Percentiles rank a stretch among this genome's conserved stretches.
These are phyloP conservation scores for Teratosphaeria epicoccoides DNA, from an alignment of 2,329 filamentous ascomycete species.

Conservation along the genomic window DNA sequence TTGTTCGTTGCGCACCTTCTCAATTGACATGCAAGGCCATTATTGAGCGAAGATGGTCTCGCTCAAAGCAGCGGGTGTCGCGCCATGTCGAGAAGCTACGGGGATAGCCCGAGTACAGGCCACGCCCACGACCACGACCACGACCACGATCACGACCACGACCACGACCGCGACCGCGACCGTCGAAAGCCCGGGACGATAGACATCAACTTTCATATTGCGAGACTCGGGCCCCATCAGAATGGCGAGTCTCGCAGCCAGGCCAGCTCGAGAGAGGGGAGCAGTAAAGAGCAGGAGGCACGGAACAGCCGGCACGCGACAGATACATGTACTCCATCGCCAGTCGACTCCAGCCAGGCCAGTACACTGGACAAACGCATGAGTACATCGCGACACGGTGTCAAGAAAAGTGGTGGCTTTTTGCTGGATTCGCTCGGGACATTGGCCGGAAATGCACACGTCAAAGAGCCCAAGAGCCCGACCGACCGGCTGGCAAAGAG, in stretches of 20 bases:
- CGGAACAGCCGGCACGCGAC: background rate
- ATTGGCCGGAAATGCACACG: constrained; percentile 11
- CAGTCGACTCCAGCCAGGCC: background rate
- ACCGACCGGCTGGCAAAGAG: constrained; percentile 10
- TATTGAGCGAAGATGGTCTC: background rate
- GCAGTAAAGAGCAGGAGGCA: constrained; percentile 2
- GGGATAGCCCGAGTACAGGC: background rate
- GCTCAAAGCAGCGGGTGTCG: background rate
- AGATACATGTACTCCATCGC: background rate
- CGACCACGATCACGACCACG: no score
- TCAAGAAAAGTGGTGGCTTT: constrained; percentile 31
- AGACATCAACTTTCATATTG: background rate
- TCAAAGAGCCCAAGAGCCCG: background rate
- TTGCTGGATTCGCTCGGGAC: constrained; percentile 17
- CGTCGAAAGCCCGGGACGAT: background rate
- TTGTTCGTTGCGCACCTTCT: background rate
- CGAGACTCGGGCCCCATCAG: constrained; percentile 4
- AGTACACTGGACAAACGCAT: background rate
- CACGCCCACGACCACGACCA: background rate
- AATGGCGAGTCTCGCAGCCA: constrained; percentile 19
- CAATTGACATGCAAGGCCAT: background rate
- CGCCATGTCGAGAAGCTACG: background rate
- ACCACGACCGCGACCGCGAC: no score
- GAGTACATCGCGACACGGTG: background rate
- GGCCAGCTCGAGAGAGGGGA: constrained; percentile 14